Base-by-base conservation (phyloP, 1,284 basidiomycete species). In the Ustilago crameri region DNA sequence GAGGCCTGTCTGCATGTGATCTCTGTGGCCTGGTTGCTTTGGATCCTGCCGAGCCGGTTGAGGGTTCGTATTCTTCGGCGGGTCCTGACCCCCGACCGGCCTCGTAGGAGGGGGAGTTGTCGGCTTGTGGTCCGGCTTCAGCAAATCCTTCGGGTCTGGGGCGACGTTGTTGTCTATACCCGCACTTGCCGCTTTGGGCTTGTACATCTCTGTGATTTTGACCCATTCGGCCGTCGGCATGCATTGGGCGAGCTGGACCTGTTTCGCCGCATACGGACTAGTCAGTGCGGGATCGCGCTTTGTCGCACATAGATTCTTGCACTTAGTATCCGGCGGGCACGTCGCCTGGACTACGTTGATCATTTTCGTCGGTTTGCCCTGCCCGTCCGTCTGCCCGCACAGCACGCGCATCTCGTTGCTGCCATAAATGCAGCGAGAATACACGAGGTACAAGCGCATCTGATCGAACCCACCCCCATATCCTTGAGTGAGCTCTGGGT, bases 221-320 rank as follows among this genome's bases (percentile, higher is more conserved):
- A 53, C 27, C 65, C 65, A 67, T 15, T 40, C 24, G 0, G 0
- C 1, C 3, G 45, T 34, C 1, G 41, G 24, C 45, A 67, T 37
- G 23, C 65, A 67, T 40, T 67, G 65, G 2, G 65, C 58, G 23
- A 67, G 24, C 15, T 67, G 65, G 0, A 67, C 65, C 40, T 67
- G 65, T 27, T 61, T 52, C 0, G 53, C 58, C 1, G 65, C 58
- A 27, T 45, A 67, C 1, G 30, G 37, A 20, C 58, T 67, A 0
- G 65, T 51, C n/a, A 57, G 10, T 3, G 20, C n/a, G 4, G 58
- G 58, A 46, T 50, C 24, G 8, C 14, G 14, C 65, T 57, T 67
- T 0, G 46, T 57, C 3, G 65, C 65, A 23, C 65, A 67, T 9
- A 67, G 47, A 47, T 67, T 67, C 50, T 67, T 67, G 26, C 65